Conservation (phyloP, 1,139 yeast genomes). For the Yamadazyma diospyri region DNA sequence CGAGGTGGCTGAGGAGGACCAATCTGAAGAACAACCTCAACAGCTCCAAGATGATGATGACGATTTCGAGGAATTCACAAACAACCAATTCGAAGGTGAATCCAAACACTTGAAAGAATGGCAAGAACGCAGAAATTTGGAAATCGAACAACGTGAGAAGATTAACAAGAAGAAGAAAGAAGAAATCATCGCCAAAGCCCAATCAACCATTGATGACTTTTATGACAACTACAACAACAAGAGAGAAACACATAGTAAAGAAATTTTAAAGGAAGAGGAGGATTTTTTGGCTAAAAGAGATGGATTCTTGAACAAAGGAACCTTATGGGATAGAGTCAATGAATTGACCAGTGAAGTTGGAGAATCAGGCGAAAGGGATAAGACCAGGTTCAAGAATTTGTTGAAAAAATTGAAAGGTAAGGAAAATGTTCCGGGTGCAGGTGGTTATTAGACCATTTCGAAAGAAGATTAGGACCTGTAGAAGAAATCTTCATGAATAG, state of each 20-base stretch:
- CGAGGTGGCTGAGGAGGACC: slow-evolving; percentile 40
- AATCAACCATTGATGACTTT: slow-evolving; percentile 84
- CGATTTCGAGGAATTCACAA: slow-evolving; percentile 19
- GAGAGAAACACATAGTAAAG: slow-evolving; percentile 67
- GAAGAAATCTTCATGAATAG: background rate
- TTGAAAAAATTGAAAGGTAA: slow-evolving; percentile 66
- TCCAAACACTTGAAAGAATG: slow-evolving; percentile 68
- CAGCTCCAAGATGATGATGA: slow-evolving; percentile 25
- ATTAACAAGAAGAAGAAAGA: slow-evolving; percentile 62
- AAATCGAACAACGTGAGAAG: slow-evolving; percentile 78
- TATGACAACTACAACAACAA: slow-evolving; percentile 89
- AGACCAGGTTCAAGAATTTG: slow-evolving; percentile 67
- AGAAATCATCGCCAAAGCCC: slow-evolving; percentile 75
- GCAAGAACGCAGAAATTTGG: slow-evolving; percentile 80
- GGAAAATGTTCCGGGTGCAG: slow-evolving; percentile 65
- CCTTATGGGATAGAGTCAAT: slow-evolving; percentile 85
- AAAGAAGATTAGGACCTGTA: too few species aligned
- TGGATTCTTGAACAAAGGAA: slow-evolving; percentile 67
- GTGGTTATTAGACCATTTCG: slow-evolving; percentile 26
- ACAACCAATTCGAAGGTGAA: slow-evolving; percentile 31
- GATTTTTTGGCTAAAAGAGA: slow-evolving; percentile 76
- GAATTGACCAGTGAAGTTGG: slow-evolving; percentile 46
- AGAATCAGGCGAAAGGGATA: slow-evolving; percentile 51
- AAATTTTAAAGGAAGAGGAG: slow-evolving; percentile 66
- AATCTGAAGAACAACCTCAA: slow-evolving; percentile 20